Evolutionary conservation across 2,329 filamentous ascomycete species (phyloP), one percentile per base, ranked within the genome.

Genomic region (Hypoxylon sp.): DNA sequence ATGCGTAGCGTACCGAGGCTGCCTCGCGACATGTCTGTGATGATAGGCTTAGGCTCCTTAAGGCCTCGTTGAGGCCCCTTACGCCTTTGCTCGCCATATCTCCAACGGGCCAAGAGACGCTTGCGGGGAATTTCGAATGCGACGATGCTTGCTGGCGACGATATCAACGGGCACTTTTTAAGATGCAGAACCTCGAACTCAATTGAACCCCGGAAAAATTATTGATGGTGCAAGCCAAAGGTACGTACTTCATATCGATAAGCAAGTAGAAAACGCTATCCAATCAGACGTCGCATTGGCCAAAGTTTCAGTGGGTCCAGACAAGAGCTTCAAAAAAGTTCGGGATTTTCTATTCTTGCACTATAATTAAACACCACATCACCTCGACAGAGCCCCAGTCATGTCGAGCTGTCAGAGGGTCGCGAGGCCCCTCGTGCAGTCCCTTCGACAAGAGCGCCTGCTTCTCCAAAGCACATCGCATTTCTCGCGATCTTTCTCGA

Each of bases 361-460:
- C 34, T 52, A 43, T 36, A 48, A 52, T 38, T 36, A 58, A 64
- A 14, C 9, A 43, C 36, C 13, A 52, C 21, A 63, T 46, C 36
- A 36, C 25, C 56, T 65, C 67, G 60, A 67, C 50, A 57, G 10
- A 52, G 38, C 14, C 55, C 53, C 19, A 56, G 75, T 74, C 77
- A 90, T 90, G 88, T 86, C 88, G 78, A 82, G 82, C 78, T 87
- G 86, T 77, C 86, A 86, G 78, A 87, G 85, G 81, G 85, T 86
- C 77, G 82, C 81, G 63, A 81, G 87, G 80, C 87, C 88, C 68
- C 79, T 90, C 71, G 78, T 85, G 71, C 82, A 84, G 80, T 86
- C 85, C 71, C 77, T 89, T 70, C 82, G 82, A 75, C 82, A 82
- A 74, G 78, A 75, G 70, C 66, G 66, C 30, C 51, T 75, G 14